These are phyloP conservation scores for Pythium aquatile DNA, from an alignment of 352 stramenopile genomes.

Conservation along the genomic window DNA sequence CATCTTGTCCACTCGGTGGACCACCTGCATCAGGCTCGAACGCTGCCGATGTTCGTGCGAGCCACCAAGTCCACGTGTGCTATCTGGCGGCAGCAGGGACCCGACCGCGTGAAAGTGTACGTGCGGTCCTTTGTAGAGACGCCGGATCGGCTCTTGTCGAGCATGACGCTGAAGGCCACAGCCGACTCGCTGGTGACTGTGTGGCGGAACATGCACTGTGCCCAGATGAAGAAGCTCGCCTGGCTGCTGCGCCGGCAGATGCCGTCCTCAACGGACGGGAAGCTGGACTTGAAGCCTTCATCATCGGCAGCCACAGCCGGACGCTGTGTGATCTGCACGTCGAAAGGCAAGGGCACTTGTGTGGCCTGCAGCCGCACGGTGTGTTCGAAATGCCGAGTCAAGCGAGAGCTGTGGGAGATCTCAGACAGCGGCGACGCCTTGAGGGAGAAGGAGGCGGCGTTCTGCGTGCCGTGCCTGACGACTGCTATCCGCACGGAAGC, in stretches of 20 bases:
- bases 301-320: background rate
- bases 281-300: background rate
- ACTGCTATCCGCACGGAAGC: constrained; percentile 15
- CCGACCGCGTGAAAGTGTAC: constrained; percentile 23
- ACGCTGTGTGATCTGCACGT: constrained; percentile 25
- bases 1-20: constrained; percentile 55
- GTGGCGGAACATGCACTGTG: constrained; percentile 26
- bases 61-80: constrained; percentile 35
- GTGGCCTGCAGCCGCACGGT: constrained; percentile 17
- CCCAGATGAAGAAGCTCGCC: constrained; percentile 30
- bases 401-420: constrained; percentile 21
- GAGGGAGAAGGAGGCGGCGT: constrained; percentile 9
- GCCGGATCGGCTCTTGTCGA: constrained; percentile 13
- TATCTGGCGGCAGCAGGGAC: constrained; percentile 35
- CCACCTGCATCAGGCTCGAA: constrained; percentile 10
- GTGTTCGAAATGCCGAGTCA: constrained; percentile 22
- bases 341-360: constrained; percentile 24
- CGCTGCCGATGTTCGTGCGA: constrained; percentile 27
- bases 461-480: constrained; percentile 26
- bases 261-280: background rate
- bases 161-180: constrained; percentile 6
- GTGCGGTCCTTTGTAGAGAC: constrained; percentile 18
- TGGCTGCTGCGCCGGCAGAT: constrained; percentile 18
- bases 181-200: constrained; percentile 24
- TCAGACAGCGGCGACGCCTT: background rate